Percentiles rank a stretch among this genome's conserved stretches.
Evolutionary conservation across 768 basidiomycete species (phyloP).

Genomic region (Russula brevipes): DNA sequence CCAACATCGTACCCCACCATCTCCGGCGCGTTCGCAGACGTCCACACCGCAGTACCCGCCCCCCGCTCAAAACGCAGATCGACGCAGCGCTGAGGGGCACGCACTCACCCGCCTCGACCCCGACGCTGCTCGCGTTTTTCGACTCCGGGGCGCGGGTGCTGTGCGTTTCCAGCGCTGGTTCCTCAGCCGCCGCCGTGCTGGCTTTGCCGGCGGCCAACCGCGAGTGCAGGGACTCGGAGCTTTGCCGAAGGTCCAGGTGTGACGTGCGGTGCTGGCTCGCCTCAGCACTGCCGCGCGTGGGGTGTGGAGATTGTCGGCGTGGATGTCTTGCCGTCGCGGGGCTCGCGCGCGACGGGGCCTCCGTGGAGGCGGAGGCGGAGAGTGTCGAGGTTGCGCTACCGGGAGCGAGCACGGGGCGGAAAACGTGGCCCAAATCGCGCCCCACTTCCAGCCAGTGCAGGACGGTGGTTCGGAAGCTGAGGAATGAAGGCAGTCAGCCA

Average conservation of each 20-base stretch:
- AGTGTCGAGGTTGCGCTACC: constrained; percentile 9
- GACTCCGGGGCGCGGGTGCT: constrained; percentile 14
- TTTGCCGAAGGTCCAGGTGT: background rate
- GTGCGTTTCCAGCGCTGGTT: constrained; percentile 1
- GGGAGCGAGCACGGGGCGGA: background rate
- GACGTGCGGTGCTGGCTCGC: too few species aligned
- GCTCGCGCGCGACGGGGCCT: background rate
- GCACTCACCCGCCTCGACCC: background rate
- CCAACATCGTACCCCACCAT: too few species aligned
- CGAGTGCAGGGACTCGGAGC: background rate
- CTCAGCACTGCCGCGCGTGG: background rate
- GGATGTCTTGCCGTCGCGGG: background rate
- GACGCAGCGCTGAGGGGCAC: constrained; percentile 2
- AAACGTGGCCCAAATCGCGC: too few species aligned
- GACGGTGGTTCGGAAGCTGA: too few species aligned
- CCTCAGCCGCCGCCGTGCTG: background rate
- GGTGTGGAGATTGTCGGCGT: background rate
- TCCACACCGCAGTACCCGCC: background rate
- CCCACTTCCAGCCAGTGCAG: too few species aligned
- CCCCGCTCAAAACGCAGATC: background rate
- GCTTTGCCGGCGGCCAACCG: background rate
- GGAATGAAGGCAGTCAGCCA: too few species aligned
- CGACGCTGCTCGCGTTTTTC: constrained; percentile 11
- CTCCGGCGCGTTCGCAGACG: background rate
- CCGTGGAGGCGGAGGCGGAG: background rate